A percentile compares a stretch with the other conserved stretches of the same genome.
phyloP scores from a whole-genome alignment of 441 rosid genomes.

The California macrophylla region DNA sequence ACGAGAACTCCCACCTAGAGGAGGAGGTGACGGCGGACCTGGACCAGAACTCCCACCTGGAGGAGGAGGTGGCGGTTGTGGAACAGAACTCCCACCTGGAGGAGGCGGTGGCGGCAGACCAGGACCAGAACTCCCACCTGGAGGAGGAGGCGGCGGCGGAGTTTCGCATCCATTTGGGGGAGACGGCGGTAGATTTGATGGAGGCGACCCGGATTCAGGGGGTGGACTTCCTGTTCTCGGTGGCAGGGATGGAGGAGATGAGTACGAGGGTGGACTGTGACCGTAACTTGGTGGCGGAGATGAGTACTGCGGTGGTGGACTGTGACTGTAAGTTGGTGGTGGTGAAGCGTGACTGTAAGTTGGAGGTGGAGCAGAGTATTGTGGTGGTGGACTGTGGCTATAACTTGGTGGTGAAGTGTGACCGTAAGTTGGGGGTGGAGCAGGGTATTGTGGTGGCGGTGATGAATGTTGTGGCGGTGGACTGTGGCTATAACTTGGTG shows the following conservation, averaged over 20 bases:
- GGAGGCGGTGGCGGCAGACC: slow-evolving; percentile 19
- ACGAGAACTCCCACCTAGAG: slow-evolving; percentile 13
- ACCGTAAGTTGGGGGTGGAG: slow-evolving; percentile 1
- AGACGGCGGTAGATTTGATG: neutral
- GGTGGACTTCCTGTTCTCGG: neutral
- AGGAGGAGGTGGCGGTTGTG: slow-evolving; percentile 4
- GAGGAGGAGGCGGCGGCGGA: slow-evolving; percentile 25
- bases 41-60: slow-evolving; percentile 22
- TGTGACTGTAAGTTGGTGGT: no score
- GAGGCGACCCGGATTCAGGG: neutral
- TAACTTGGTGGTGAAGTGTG: neutral
- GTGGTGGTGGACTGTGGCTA: neutral
- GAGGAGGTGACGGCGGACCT: slow-evolving; percentile 45
- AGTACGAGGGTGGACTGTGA: neutral
- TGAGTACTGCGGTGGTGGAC: no score
- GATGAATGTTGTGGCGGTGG: no score
- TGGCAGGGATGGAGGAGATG: neutral
- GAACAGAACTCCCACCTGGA: slow-evolving; percentile 20
- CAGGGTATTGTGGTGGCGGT: no score
- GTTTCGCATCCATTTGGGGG: neutral
- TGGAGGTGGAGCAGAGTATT: neutral
- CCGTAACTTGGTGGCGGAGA: slow-evolving; percentile 8
- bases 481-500: no score
- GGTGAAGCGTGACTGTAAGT: slow-evolving; percentile 11
- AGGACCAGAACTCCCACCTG: slow-evolving; percentile 2